phyloP scores from a whole-genome alignment of 257 asterid species.

The Henckelia pumila region DNA sequence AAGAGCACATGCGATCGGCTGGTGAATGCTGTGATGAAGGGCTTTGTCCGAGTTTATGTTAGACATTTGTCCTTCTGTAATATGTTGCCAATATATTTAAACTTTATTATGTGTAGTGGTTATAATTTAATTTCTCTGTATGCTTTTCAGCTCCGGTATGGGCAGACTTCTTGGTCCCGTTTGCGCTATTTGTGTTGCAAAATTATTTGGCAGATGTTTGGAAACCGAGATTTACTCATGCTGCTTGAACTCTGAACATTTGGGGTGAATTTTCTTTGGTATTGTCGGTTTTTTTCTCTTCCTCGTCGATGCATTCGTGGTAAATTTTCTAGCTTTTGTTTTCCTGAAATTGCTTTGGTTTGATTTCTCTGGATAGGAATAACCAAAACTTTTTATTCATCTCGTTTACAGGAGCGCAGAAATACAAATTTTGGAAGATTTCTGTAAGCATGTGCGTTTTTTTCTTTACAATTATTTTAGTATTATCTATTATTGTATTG shows the following conservation, averaged over 20 bases:
- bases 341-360: no score
- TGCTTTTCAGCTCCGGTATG: conserved; percentile 31
- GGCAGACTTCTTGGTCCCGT: conserved; percentile 28
- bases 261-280: conserved; percentile 44
- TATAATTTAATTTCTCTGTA: conserved; percentile 1
- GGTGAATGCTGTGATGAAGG: conserved; percentile 16
- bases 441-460: no score
- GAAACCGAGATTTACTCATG: conserved; percentile 46
- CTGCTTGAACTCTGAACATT: conserved; percentile 49
- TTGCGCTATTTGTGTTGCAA: conserved; percentile 47
- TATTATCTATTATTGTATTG: no score
- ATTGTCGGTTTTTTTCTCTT: no score
- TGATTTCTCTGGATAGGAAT: no score
- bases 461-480: no score
- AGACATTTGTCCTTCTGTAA: background rate
- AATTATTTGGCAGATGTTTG: conserved; percentile 54
- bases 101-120: no score
- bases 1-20: no score
- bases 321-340: conserved; percentile 43
- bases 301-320: conserved; percentile 32
- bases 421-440: no score
- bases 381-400: no score
- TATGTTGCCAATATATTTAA: background rate
- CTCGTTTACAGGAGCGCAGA: no score
- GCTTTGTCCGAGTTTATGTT: conserved; percentile 21